These are phyloP conservation scores for Auricularia heimuer DNA, from an alignment of 768 basidiomycete species.

Conservation along the genomic window DNA sequence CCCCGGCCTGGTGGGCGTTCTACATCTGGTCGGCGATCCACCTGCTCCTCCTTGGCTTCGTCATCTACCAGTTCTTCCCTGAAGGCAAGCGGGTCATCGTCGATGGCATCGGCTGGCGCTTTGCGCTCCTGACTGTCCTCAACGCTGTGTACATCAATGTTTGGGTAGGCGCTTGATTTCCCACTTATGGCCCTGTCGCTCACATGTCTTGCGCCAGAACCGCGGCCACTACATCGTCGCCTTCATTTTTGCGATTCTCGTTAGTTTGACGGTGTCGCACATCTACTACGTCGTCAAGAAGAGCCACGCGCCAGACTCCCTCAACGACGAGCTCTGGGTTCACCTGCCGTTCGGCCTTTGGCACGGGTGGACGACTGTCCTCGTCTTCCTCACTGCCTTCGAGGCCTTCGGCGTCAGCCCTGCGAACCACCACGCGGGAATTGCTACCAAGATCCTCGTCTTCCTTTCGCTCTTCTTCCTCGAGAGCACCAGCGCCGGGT, in stretches of 20 bases:
- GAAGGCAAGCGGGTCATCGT: conserved; percentile 25
- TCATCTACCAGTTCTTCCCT: conserved; percentile 20
- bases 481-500: conserved; percentile 27
- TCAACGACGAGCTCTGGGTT: conserved; percentile 30
- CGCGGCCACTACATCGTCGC: conserved; percentile 26
- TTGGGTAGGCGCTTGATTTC: conserved; percentile 13
- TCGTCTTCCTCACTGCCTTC: conserved; percentile 19
- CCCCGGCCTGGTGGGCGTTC: conserved; percentile 28
- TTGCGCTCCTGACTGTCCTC: conserved; percentile 30
- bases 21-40: conserved; percentile 30
- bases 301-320: conserved; percentile 19
- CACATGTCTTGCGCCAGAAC: not conserved
- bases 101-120: conserved; percentile 32
- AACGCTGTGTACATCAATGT: conserved; percentile 33
- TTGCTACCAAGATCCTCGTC: conserved; percentile 32
- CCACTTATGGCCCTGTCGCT: not conserved
- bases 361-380: conserved; percentile 22
- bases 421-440: conserved; percentile 29
- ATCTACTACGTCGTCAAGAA: conserved; percentile 34
- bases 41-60: conserved; percentile 32
- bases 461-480: conserved; percentile 33
- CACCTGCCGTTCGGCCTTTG: conserved; percentile 36
- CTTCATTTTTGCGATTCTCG: conserved; percentile 31
- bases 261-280: conserved; percentile 27
- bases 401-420: conserved; percentile 28